These are phyloP conservation scores for Platanthera guangdongensis DNA, from an alignment of 106 monocot species.

Conservation along the genomic window DNA sequence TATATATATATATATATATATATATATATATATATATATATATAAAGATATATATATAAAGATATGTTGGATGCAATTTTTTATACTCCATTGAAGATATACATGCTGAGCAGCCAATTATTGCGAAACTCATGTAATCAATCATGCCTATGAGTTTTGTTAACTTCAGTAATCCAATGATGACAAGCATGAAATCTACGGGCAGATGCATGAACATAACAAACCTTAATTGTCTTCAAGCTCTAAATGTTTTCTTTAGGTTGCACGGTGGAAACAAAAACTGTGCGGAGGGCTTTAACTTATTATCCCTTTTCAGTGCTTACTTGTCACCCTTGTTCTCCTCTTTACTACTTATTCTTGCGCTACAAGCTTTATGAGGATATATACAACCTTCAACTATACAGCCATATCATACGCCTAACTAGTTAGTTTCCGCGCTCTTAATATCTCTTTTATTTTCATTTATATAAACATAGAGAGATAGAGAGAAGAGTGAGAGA, in stretches of 20 bases:
- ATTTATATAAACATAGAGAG: no score
- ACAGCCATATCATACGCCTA: background rate
- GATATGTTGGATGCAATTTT: no score
- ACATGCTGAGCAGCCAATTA: no score
- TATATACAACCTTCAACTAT: background rate
- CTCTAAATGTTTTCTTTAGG: background rate
- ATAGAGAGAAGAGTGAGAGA: background rate
- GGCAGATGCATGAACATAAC: background rate
- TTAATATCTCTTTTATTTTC: background rate
- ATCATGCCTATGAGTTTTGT: no score
- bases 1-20: no score
- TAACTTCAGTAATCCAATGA: background rate
- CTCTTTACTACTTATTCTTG: slow-evolving; percentile 13
- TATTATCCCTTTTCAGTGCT: slow-evolving; percentile 9
- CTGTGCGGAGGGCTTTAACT: background rate
- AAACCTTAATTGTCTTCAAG: background rate
- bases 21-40: no score
- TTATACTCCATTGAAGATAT: no score
- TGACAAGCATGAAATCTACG: background rate
- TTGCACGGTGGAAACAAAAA: background rate
- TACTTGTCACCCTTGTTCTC: slow-evolving; percentile 12
- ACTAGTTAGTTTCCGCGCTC: background rate
- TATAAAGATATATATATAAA: no score
- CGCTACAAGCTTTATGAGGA: slow-evolving; percentile 9
- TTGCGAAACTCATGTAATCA: no score